Conservation (phyloP, 805 yeast species). For the Kodamaea leandrae region DNA sequence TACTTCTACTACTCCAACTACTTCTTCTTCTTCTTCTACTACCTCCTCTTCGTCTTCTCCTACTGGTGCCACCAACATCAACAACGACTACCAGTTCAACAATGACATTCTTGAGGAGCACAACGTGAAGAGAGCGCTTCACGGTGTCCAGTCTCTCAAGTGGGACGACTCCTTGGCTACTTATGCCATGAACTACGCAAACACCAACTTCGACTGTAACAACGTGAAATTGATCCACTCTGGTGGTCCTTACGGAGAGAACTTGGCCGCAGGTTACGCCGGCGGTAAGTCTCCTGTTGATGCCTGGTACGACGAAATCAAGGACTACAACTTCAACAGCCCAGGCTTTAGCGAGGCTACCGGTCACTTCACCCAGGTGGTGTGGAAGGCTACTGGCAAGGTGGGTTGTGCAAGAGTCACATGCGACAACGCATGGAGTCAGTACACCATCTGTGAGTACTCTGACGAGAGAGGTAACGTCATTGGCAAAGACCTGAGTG, state of each 20-base stretch:
- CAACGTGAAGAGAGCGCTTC: slow-evolving; percentile 31
- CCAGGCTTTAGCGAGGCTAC: slow-evolving; percentile 15
- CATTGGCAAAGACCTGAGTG: slow-evolving; percentile 35
- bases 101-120: slow-evolving; percentile 32
- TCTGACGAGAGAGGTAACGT: slow-evolving; percentile 51
- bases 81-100: slow-evolving; percentile 21
- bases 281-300: slow-evolving; percentile 30
- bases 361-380: slow-evolving; percentile 39
- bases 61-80: slow-evolving; percentile 9
- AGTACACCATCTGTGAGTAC: slow-evolving; percentile 72
- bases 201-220: slow-evolving; percentile 30
- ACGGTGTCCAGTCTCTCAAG: slow-evolving; percentile 24
- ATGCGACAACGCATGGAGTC: slow-evolving; percentile 50
- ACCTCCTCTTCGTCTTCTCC: slow-evolving; percentile 12
- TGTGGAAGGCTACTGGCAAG: slow-evolving; percentile 33
- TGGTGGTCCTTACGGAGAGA: slow-evolving; percentile 39
- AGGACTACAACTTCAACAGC: slow-evolving; percentile 24
- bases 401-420: slow-evolving; percentile 37
- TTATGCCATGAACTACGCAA: slow-evolving; percentile 34
- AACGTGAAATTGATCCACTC: slow-evolving; percentile 32
- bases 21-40: slow-evolving; percentile 11
- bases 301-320: slow-evolving; percentile 42
- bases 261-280: slow-evolving; percentile 39
- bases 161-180: slow-evolving; percentile 33
- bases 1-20: slow-evolving; percentile 6